phyloP scores from a whole-genome alignment of 208 protist species.

The Crithidia thermophila region DNA sequence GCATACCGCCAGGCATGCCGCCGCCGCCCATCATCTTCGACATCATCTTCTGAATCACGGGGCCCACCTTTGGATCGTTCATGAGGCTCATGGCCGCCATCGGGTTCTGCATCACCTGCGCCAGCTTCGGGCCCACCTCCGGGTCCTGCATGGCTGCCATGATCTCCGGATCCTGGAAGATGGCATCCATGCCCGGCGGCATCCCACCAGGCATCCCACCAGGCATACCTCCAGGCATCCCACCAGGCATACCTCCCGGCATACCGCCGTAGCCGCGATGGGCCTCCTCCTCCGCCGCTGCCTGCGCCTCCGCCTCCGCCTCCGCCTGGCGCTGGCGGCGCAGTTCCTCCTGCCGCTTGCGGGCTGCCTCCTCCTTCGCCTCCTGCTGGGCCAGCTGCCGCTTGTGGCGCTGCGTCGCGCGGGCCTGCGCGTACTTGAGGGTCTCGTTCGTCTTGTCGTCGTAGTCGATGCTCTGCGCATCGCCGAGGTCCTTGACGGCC shows the following conservation, averaged over 20 bases:
- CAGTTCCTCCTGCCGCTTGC: constrained; percentile 35
- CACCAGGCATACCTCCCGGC: constrained; percentile 53
- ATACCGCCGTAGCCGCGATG: constrained; percentile 34
- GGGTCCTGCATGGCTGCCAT: constrained; percentile 74
- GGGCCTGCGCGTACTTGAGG: constrained; percentile 53
- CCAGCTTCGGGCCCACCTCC: constrained; percentile 64
- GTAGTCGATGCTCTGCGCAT: constrained; percentile 81
- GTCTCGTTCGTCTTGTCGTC: constrained; percentile 54
- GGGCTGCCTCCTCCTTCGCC: constrained; percentile 44
- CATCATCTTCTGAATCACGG: constrained; percentile 80
- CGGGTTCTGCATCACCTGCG: constrained; percentile 68
- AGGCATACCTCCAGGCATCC: constrained; percentile 49
- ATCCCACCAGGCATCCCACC: constrained; percentile 47
- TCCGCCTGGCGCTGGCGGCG: constrained; percentile 52
- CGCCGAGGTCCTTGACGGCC: constrained; percentile 67
- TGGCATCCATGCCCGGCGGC: constrained; percentile 30
- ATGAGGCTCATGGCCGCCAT: constrained; percentile 67
- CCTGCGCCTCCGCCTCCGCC: constrained; percentile 33
- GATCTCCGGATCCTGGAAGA: constrained; percentile 66
- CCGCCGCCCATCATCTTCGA: constrained; percentile 68
- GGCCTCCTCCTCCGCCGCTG: constrained; percentile 25
- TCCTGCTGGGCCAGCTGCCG: constrained; percentile 37
- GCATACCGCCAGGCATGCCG: constrained; percentile 39
- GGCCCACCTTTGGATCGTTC: constrained; percentile 77
- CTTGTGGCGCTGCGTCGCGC: constrained; percentile 40